Evolutionary conservation across 192 early-diverging fungal genomes (phyloP), one percentile per base, ranked within the genome.

Genomic region (Mortierella claussenii): DNA sequence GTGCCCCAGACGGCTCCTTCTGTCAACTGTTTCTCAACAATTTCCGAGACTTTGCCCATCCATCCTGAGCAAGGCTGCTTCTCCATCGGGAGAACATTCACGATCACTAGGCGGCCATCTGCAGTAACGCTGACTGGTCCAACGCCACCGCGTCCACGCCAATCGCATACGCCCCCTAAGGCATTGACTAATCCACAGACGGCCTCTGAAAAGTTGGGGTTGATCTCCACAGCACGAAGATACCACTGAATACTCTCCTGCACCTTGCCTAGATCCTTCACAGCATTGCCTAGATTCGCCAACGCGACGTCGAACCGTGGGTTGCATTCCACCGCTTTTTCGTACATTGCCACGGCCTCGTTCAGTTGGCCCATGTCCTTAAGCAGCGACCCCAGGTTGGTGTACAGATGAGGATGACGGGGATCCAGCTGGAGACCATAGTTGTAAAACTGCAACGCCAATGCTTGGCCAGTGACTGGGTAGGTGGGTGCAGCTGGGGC

Each of bases 131-230:
- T 78, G 33, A 79, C 70, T 27, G 65, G 45, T 12, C 82, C 82
- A 53, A 91, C 87, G 36, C 86, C 89, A 42, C 89, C 90, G 31
- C 95, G 89, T 27, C 86, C 91, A 28, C 88, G 85, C 96, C 96
- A 97, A 60, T 96, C 89, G 76, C 96, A 97, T 1, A 97, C 90
- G 54, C 94, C 94, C 26, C 92, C 86, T 58, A 96, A 80, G 6
- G 90, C 87, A 69, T 97, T 96, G 49, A 96, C 94, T 58, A 91
- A 87, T 28, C 95, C 95, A 79, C 95, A 96, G 40, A 96, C 88
- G 3, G 95, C 95, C 70, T 97, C 95, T 23, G 94, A 90, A 82
- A 97, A 97, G 60, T 95, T 88, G 15, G 94, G 94, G 57, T 94
- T 95, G 53, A 89, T 89, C 30, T 88, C 87, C 13, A 95, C 87